Percentiles rank a stretch among this genome's conserved stretches.
These are phyloP conservation scores for Amanita molliuscula DNA, from an alignment of 768 basidiomycete species.

Conservation along the genomic window DNA sequence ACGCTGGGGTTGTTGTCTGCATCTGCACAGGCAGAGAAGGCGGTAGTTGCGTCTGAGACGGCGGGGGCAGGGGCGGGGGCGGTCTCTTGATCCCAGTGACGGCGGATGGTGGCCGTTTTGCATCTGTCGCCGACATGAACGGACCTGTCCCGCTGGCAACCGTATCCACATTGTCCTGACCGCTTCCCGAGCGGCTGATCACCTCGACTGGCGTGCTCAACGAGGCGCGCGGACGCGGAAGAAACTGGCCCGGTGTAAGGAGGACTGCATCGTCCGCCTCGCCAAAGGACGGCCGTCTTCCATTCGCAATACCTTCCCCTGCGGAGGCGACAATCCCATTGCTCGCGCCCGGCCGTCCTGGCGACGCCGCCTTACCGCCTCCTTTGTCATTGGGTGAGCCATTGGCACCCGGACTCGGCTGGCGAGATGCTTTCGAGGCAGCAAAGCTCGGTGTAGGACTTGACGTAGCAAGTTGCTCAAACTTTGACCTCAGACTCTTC, in stretches of 20 bases:
- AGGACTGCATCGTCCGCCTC: not conserved
- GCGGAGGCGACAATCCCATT: not conserved
- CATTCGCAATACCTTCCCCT: no score
- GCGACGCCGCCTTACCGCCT: not conserved
- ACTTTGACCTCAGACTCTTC: slow-evolving; percentile 57
- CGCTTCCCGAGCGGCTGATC: not conserved
- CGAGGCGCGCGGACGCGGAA: not conserved
- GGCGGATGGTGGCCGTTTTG: not conserved
- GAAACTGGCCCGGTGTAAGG: not conserved
- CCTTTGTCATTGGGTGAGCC: not conserved
- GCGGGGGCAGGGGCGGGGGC: slow-evolving; percentile 8
- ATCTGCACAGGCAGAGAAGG: not conserved
- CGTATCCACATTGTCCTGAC: not conserved
- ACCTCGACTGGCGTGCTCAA: not conserved
- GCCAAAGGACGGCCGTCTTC: not conserved
- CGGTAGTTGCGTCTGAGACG: slow-evolving; percentile 2
- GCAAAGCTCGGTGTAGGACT: not conserved
- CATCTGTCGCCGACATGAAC: no score
- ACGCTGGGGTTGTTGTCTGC: not conserved
- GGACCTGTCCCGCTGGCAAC: no score
- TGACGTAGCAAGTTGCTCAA: slow-evolving; percentile 51
- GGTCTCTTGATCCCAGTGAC: slow-evolving; percentile 8
- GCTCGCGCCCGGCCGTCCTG: not conserved
- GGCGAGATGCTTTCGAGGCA: not conserved
- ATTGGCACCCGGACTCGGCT: not conserved